Evolutionary conservation across 805 yeast species (phyloP).

Genomic region (Candida insectalens): DNA sequence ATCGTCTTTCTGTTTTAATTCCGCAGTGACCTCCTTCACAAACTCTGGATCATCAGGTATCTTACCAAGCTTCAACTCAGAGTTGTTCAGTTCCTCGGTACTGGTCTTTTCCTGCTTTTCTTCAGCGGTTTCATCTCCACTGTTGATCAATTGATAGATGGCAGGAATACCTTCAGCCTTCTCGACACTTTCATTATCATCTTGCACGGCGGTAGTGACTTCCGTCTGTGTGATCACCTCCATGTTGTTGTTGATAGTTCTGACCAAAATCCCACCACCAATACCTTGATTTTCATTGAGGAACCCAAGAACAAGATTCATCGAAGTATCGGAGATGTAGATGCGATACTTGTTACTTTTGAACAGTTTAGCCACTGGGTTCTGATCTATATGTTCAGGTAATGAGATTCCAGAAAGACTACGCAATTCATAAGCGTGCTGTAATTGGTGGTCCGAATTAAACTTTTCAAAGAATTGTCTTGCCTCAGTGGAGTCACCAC

Average conservation of each 20-base stretch:
- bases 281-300: conserved; percentile 85
- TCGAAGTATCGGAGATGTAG: conserved; percentile 70
- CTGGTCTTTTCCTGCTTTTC: conserved; percentile 11
- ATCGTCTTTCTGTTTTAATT: conserved; percentile 71
- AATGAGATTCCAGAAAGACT: conserved; percentile 65
- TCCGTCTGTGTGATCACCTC: conserved; percentile 36
- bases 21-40: conserved; percentile 74
- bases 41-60: conserved; percentile 83
- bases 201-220: conserved; percentile 34
- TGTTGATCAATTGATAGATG: conserved; percentile 25
- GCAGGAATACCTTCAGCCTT: conserved; percentile 40
- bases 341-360: conserved; percentile 64
- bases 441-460: conserved; percentile 58
- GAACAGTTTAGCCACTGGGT: conserved; percentile 71
- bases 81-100: conserved; percentile 48
- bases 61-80: conserved; percentile 71
- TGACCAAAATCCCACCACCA: conserved; percentile 82
- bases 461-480: conserved; percentile 69
- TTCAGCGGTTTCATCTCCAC: conserved; percentile 9
- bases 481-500: conserved; percentile 52
- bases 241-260: conserved; percentile 79
- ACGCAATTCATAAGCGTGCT: conserved; percentile 72
- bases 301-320: conserved; percentile 76
- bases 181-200: conserved; percentile 32
- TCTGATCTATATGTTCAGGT: conserved; percentile 74